Evolutionary conservation across 2,329 filamentous ascomycete genomes (phyloP).

Genomic region (Ophiostoma pallidulum): DNA sequence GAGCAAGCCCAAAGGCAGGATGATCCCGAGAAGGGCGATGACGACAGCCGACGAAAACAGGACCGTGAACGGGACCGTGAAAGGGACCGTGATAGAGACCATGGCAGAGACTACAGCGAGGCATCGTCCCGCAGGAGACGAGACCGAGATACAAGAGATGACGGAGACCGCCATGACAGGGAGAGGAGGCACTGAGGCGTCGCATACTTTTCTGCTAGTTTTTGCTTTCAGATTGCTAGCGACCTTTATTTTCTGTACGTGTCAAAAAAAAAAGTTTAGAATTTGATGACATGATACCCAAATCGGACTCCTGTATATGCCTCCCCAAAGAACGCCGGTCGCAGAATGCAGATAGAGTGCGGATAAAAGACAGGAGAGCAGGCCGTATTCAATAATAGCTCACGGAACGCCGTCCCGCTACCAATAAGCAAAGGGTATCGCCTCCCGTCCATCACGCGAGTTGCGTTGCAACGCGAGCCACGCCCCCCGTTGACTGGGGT

Average conservation of each 20-base stretch:
- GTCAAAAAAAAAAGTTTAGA: too few species aligned
- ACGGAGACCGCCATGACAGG: neutral
- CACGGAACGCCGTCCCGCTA: neutral
- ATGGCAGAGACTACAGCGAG: neutral
- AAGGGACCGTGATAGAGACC: neutral
- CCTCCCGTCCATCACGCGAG: neutral
- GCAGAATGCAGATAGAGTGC: neutral
- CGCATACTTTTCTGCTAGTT: too few species aligned
- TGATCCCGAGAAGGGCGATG: slow-evolving; percentile 5
- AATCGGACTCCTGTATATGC: neutral
- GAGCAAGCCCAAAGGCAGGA: slow-evolving; percentile 20
- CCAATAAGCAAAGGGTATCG: neutral
- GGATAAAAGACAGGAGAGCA: too few species aligned
- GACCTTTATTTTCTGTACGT: too few species aligned
- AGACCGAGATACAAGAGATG: slow-evolving; percentile 2
- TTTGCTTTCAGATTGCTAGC: too few species aligned
- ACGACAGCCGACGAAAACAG: slow-evolving; percentile 16
- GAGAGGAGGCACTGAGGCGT: neutral
- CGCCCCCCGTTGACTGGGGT: too few species aligned
- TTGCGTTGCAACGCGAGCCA: too few species aligned
- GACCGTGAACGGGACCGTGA: slow-evolving; percentile 13
- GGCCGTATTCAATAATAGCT: too few species aligned
- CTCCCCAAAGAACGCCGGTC: neutral
- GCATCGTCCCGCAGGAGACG: slow-evolving; percentile 10
- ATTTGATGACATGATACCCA: too few species aligned